phyloP scores from a whole-genome alignment of 495 filamentous ascomycete species.

The Wilcoxina mikolae region DNA sequence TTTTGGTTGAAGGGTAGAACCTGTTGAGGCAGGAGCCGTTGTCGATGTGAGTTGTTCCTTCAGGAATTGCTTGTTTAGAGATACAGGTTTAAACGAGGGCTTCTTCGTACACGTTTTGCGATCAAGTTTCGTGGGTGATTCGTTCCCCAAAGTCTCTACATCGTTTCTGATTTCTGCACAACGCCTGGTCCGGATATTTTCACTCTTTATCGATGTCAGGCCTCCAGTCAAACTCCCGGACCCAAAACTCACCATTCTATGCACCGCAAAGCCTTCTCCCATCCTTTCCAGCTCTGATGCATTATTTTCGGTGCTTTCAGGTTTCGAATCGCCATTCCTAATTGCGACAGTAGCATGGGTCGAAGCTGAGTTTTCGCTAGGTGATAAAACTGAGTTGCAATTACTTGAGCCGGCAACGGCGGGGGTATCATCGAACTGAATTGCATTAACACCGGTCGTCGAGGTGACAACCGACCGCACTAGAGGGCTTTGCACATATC shows the following conservation, averaged over 20 bases:
- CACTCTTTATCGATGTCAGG: not conserved
- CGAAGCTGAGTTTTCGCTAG: not conserved
- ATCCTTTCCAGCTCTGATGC: not conserved
- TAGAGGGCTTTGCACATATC: conserved; percentile 63
- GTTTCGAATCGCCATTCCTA: not conserved
- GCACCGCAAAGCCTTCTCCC: not conserved
- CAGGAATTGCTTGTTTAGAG: conserved; percentile 78
- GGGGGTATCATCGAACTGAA: conserved; percentile 37
- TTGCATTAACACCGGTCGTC: conserved; percentile 60
- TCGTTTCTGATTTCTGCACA: conserved; percentile 27
- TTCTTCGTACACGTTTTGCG: conserved; percentile 58
- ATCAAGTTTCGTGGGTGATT: conserved; percentile 36
- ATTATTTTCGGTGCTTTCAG: not conserved
- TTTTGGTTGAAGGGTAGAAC: conserved; percentile 19
- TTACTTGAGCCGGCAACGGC: conserved; percentile 31
- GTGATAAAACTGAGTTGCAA: too few species aligned
- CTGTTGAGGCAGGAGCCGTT: conserved; percentile 15
- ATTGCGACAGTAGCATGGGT: not conserved
- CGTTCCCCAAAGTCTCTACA: conserved; percentile 24
- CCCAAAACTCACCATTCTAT: conserved; percentile 1
- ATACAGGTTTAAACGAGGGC: conserved; percentile 84
- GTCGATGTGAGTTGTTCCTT: conserved; percentile 36
- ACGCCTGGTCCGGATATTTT: conserved; percentile 16
- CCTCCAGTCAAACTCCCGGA: not conserved
- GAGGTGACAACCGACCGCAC: conserved; percentile 59